A percentile compares a stretch with the other conserved stretches of the same genome.
phyloP scores from a whole-genome alignment of 305 asterid species.

The Fraxinus floribunda region DNA sequence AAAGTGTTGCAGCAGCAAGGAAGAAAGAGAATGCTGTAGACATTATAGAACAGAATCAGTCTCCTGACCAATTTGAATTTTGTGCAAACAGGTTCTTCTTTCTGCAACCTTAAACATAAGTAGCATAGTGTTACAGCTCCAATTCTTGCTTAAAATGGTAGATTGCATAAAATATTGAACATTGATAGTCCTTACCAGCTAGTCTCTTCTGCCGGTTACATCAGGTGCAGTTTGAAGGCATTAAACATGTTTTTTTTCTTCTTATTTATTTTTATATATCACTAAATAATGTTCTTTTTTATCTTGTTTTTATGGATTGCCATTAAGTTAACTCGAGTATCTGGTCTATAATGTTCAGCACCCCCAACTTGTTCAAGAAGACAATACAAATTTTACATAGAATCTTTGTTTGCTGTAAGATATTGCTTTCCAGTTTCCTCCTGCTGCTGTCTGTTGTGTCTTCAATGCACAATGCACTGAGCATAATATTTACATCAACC shows the following conservation, averaged over 20 bases:
- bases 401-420: neutral
- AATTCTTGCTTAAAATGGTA: constrained; percentile 1
- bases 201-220: neutral
- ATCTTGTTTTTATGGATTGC: constrained; percentile 4
- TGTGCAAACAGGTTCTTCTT: constrained; percentile 53
- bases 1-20: constrained; percentile 37
- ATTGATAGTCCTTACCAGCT: neutral
- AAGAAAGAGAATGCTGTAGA: constrained; percentile 37
- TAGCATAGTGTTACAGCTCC: neutral
- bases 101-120: constrained; percentile 21
- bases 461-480: neutral
- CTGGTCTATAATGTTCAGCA: constrained; percentile 3
- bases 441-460: neutral
- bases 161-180: neutral
- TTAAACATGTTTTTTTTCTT: neutral
- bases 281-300: neutral
- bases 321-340: neutral
- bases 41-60: constrained; percentile 31
- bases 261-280: neutral
- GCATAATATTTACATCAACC: neutral
- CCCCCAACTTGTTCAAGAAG: constrained; percentile 2
- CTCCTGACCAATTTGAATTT: constrained; percentile 43
- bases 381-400: neutral
- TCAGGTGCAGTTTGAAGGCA: constrained; percentile 13
- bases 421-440: constrained; percentile 13